These are phyloP conservation scores for Talaromyces sp. DNA, from an alignment of 2,329 filamentous ascomycete genomes.

Conservation along the genomic window DNA sequence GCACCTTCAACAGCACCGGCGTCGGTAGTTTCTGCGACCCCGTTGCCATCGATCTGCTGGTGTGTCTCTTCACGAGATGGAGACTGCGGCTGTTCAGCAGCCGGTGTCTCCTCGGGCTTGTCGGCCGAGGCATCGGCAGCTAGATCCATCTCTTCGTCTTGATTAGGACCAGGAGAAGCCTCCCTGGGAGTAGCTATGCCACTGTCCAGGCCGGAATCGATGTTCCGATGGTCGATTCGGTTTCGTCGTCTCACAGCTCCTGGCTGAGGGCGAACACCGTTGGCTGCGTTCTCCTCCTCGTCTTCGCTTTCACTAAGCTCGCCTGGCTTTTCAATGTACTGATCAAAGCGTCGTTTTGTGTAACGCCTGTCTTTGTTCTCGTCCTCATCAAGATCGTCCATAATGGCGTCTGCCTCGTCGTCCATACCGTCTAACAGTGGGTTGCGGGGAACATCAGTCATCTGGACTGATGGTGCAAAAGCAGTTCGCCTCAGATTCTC, in stretches of 20 bases:
- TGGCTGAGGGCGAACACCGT: slow-evolving; percentile 61
- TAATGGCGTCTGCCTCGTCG: slow-evolving; percentile 58
- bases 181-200: slow-evolving; percentile 42
- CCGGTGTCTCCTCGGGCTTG: slow-evolving; percentile 31
- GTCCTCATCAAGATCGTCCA: slow-evolving; percentile 73
- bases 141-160: slow-evolving; percentile 37
- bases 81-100: slow-evolving; percentile 25
- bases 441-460: slow-evolving; percentile 57
- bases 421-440: slow-evolving; percentile 51
- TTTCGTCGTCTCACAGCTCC: slow-evolving; percentile 46
- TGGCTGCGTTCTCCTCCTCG: slow-evolving; percentile 65
- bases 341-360: slow-evolving; percentile 77
- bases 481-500: slow-evolving; percentile 61
- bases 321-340: slow-evolving; percentile 66
- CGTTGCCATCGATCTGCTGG: slow-evolving; percentile 26
- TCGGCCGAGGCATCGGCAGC: slow-evolving; percentile 34
- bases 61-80: slow-evolving; percentile 25
- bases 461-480: slow-evolving; percentile 58
- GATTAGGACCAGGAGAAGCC: slow-evolving; percentile 39
- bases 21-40: slow-evolving; percentile 26
- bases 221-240: slow-evolving; percentile 57
- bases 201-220: slow-evolving; percentile 49
- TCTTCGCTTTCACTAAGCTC: slow-evolving; percentile 87
- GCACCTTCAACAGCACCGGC: slow-evolving; percentile 22
- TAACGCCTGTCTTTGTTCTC: slow-evolving; percentile 76